These are phyloP conservation scores for Cryphonectria nitschkei DNA, from an alignment of 2,329 filamentous ascomycete species.

Conservation along the genomic window DNA sequence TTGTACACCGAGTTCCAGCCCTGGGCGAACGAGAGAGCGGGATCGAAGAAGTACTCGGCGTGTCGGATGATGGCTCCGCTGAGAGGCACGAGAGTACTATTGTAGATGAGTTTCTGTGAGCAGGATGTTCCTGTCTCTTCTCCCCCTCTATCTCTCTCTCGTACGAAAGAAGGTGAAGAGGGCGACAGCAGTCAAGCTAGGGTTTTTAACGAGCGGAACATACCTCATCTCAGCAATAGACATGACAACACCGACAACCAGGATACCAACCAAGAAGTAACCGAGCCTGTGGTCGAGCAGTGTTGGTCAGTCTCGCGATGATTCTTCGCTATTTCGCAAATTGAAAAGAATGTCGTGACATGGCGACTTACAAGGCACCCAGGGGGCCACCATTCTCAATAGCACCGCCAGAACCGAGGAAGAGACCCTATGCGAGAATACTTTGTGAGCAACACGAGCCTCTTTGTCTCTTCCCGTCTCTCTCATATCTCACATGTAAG, in stretches of 20 bases:
- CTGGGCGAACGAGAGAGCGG: conserved; percentile 25
- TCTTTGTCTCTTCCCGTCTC: neutral
- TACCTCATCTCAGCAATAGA: conserved; percentile 23
- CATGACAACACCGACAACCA: conserved; percentile 20
- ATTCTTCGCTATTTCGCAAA: neutral
- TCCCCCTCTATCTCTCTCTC: neutral
- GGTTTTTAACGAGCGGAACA: too few species aligned
- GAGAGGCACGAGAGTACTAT: conserved; percentile 22
- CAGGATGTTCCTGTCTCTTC: neutral
- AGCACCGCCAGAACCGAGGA: conserved; percentile 18
- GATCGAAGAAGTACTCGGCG: conserved; percentile 26
- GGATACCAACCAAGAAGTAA: conserved; percentile 15
- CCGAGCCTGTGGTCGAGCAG: conserved; percentile 5
- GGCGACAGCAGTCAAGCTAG: neutral
- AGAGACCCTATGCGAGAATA: conserved; percentile 13
- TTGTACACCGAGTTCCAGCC: conserved; percentile 26
- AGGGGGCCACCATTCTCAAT: conserved; percentile 14
- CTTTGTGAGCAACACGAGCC: neutral
- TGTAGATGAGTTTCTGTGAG: neutral
- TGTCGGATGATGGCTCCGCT: conserved; percentile 23
- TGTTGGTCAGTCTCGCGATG: neutral
- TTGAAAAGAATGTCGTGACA: too few species aligned
- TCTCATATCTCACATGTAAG: neutral
- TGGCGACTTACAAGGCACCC: conserved; percentile 19
- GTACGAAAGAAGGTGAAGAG: neutral